These are phyloP conservation scores for Phytophthora constricta DNA, from an alignment of 352 stramenopile genomes.

Conservation along the genomic window DNA sequence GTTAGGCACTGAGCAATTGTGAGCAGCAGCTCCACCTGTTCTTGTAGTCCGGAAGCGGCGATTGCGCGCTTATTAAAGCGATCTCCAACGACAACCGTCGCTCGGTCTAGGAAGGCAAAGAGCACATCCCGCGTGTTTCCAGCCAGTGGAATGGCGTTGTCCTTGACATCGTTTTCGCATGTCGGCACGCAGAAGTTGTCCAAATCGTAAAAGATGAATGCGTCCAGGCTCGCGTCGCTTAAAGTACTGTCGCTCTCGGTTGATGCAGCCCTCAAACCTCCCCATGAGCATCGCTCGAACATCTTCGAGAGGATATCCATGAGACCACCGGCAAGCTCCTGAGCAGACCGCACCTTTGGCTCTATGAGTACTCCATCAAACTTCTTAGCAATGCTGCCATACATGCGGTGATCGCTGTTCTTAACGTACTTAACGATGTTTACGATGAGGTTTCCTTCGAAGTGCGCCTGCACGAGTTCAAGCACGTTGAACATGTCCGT, in stretches of 20 bases:
- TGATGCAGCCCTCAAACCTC: conserved; percentile 8
- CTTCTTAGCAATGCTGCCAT: conserved; percentile 61
- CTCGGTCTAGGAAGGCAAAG: conserved; percentile 64
- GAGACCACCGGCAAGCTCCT: conserved; percentile 48
- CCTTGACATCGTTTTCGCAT: conserved; percentile 41
- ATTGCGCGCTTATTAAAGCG: conserved; percentile 68
- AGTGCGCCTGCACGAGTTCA: conserved; percentile 51
- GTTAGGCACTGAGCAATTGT: conserved; percentile 63
- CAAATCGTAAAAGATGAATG: conserved; percentile 68
- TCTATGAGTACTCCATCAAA: conserved; percentile 70
- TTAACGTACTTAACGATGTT: conserved; percentile 74
- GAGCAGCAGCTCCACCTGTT: conserved; percentile 71
- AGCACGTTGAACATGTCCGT: conserved; percentile 66
- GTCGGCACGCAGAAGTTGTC: conserved; percentile 33
- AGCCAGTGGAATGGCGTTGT: conserved; percentile 36
- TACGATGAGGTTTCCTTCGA: conserved; percentile 59
- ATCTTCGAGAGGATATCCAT: conserved; percentile 66
- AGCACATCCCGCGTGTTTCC: conserved; percentile 57
- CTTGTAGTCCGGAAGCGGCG: conserved; percentile 43
- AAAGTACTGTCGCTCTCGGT: conserved; percentile 12
- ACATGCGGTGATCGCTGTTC: conserved; percentile 57
- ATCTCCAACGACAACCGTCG: conserved; percentile 61
- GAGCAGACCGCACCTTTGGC: conserved; percentile 39
- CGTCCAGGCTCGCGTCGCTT: conserved; percentile 34
- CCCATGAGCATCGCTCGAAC: conserved; percentile 44